Percentiles rank a stretch among this genome's conserved stretches.
Conservation (phyloP, 1,139 yeast species). For the Candida pseudoviswanathii region DNA sequence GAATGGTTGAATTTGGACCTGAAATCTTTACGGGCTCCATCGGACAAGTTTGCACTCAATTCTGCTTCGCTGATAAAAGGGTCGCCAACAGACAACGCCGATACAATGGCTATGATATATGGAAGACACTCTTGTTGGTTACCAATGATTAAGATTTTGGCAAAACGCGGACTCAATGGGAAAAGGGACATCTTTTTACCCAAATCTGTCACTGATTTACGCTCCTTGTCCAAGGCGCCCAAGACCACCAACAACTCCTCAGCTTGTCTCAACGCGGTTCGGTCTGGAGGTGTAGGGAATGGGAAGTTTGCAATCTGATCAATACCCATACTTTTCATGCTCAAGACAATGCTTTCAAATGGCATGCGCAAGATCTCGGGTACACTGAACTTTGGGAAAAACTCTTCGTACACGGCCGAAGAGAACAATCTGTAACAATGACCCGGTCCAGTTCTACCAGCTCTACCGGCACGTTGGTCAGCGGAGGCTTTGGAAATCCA, state of each 20-base stretch:
- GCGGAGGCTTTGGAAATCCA: constrained; percentile 98
- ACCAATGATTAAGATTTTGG: constrained; percentile 86
- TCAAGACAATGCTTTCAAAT: constrained; percentile 88
- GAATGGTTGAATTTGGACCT: constrained; percentile 57
- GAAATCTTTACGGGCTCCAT: constrained; percentile 31
- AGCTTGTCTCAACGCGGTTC: constrained; percentile 61
- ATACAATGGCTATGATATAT: constrained; percentile 84
- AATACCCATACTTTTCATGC: constrained; percentile 97
- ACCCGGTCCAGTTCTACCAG: constrained; percentile 99
- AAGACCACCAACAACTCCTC: constrained; percentile 66
- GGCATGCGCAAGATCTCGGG: constrained; percentile 97
- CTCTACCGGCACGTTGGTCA: constrained; percentile 95
- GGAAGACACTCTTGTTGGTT: constrained; percentile 86
- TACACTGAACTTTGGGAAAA: constrained; percentile 75
- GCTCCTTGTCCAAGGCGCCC: constrained; percentile 71
- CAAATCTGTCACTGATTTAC: constrained; percentile 61
- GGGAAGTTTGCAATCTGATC: constrained; percentile 91
- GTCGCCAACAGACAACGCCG: constrained; percentile 92
- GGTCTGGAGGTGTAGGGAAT: constrained; percentile 92
- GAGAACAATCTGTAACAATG: constrained; percentile 92
- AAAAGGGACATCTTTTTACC: constrained; percentile 88
- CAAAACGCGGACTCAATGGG: constrained; percentile 92
- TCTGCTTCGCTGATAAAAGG: constrained; percentile 81
- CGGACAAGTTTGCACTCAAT: constrained; percentile 31
- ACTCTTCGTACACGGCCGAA: constrained; percentile 92